Evolutionary conservation across 805 yeast species (phyloP).

Genomic region (Candida sphagnicola): DNA sequence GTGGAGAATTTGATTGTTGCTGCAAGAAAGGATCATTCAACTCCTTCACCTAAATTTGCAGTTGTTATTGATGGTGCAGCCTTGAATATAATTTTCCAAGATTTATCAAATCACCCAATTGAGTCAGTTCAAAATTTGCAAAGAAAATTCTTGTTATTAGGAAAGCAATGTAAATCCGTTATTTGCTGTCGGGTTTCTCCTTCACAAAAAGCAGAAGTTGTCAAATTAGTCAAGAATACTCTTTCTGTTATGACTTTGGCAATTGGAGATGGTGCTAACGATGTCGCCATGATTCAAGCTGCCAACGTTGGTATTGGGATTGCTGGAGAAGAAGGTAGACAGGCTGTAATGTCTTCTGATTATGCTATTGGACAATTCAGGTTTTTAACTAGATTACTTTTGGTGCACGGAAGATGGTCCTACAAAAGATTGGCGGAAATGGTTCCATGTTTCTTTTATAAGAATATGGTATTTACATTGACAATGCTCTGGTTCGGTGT

Average conservation of each 20-base stretch:
- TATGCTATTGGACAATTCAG: slow-evolving; percentile 80
- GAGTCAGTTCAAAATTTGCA: slow-evolving; percentile 11
- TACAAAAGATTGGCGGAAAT: slow-evolving; percentile 70
- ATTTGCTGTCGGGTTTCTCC: slow-evolving; percentile 83
- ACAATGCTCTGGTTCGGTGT: slow-evolving; percentile 77
- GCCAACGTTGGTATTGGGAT: slow-evolving; percentile 85
- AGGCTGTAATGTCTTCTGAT: slow-evolving; percentile 84
- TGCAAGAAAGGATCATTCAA: slow-evolving; percentile 60
- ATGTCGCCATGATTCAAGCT: slow-evolving; percentile 84
- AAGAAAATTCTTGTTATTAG: slow-evolving; percentile 60
- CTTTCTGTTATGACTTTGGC: slow-evolving; percentile 75
- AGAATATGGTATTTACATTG: slow-evolving; percentile 69
- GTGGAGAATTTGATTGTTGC: slow-evolving; percentile 37
- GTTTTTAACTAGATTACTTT: slow-evolving; percentile 56
- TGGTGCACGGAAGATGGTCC: slow-evolving; percentile 85
- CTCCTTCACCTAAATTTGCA: slow-evolving; percentile 57
- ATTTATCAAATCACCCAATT: slow-evolving; percentile 7
- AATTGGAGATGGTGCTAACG: slow-evolving; percentile 85
- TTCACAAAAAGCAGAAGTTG: slow-evolving; percentile 76
- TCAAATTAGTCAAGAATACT: slow-evolving; percentile 57
- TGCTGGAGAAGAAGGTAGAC: slow-evolving; percentile 85
- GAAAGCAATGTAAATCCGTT: slow-evolving; percentile 77
- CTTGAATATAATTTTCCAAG: slow-evolving; percentile 41
- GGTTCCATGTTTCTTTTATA: slow-evolving; percentile 77
- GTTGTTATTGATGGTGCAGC: slow-evolving; percentile 72